Conservation (phyloP, 306 rosid genomes). For the Prunus armeniaca region DNA sequence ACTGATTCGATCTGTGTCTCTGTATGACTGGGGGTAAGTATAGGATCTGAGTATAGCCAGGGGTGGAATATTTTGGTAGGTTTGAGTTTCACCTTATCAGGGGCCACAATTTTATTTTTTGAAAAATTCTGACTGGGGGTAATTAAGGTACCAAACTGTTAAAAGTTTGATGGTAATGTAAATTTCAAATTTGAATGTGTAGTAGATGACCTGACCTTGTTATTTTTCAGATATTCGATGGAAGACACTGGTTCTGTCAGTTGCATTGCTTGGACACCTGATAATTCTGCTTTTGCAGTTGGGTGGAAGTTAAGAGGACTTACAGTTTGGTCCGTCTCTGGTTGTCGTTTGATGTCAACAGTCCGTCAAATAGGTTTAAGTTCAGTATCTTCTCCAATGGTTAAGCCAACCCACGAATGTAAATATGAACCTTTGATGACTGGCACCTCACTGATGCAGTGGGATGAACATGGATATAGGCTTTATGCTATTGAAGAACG, state of each 20-base stretch:
- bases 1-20: constrained; percentile 70
- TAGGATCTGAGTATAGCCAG: constrained; percentile 22
- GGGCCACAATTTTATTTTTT: background rate
- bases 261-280: constrained; percentile 98
- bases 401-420: constrained; percentile 73
- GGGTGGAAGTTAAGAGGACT: constrained; percentile 98
- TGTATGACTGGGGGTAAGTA: constrained; percentile 97
- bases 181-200: constrained; percentile 22
- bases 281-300: constrained; percentile 94
- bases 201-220: background rate
- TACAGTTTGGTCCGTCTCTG: constrained; percentile 95
- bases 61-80: constrained; percentile 13
- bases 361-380: constrained; percentile 89
- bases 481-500: constrained; percentile 80
- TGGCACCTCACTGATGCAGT: constrained; percentile 90
- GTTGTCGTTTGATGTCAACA: constrained; percentile 97
- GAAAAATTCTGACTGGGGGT: background rate
- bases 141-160: background rate
- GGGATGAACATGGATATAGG: constrained; percentile 94
- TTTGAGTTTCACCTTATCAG: constrained; percentile 17
- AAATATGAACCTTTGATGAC: constrained; percentile 85
- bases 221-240: constrained; percentile 76
- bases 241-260: constrained; percentile 93
- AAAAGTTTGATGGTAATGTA: background rate
- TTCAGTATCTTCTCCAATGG: constrained; percentile 80